Conservation (phyloP, 2,329 filamentous ascomycete species). For the Coniochaeta sp. region DNA sequence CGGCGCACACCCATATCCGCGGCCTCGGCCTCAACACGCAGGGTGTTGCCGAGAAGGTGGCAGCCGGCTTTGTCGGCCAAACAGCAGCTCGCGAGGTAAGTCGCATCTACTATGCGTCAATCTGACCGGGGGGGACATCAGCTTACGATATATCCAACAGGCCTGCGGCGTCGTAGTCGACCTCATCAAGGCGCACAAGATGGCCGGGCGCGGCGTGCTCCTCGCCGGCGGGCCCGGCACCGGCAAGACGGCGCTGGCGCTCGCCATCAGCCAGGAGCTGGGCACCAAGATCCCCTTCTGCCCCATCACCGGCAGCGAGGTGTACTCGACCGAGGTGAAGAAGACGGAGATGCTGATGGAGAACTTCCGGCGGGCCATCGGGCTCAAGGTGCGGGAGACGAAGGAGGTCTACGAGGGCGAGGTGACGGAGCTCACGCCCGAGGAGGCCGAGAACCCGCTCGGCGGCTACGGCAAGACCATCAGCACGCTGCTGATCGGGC, state of each 20-base stretch:
- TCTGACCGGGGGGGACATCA: background rate
- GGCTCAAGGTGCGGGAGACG: constrained; percentile 92
- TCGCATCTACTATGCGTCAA: background rate
- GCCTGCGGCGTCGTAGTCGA: constrained; percentile 95
- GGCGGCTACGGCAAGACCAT: constrained; percentile 97
- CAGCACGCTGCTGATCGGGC: constrained; percentile 84
- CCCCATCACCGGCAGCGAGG: constrained; percentile 94
- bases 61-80: constrained; percentile 86
- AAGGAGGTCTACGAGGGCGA: constrained; percentile 99
- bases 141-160: constrained; percentile 32
- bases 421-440: constrained; percentile 93
- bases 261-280: constrained; percentile 93
- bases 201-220: constrained; percentile 90
- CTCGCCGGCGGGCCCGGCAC: constrained; percentile 92
- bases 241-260: constrained; percentile 91
- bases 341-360: constrained; percentile 99
- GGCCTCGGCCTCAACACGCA: constrained; percentile 81
- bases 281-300: constrained; percentile 98
- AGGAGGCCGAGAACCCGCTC: constrained; percentile 95
- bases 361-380: constrained; percentile 95
- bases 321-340: constrained; percentile 97
- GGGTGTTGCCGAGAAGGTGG: constrained; percentile 75
- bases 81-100: constrained; percentile 77
- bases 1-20: constrained; percentile 96
- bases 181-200: constrained; percentile 91